Base-by-base conservation (phyloP, 495 filamentous ascomycete genomes). In the Xylaria longipes region DNA sequence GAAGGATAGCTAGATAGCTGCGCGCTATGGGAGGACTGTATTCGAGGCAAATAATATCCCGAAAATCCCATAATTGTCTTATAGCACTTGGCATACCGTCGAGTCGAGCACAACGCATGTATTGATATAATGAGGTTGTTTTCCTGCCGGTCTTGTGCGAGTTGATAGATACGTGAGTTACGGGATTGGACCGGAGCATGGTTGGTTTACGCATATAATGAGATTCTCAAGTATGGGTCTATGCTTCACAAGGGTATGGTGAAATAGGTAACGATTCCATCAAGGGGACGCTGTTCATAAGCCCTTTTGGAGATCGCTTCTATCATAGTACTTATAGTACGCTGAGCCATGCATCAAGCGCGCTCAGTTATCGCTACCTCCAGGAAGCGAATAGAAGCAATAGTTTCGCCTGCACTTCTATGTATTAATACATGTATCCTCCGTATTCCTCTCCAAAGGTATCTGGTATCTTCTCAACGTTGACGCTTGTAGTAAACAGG, bases 401-500 rank as follows among this genome's bases (percentile, higher is more conserved):
- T 25, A 46, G 37, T 57, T 65, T 45, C 48, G 29, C 27, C 50
- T 33, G 27, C 41, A 45, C 61, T 37, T 65, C 31, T 60, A 71
- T 46, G 20, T 66, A 71, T 48, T 35, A 66, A 60, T 71, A 71
- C 69, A 71, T 50, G 52, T 37, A 27, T 37, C 69, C 50, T 62
- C 50, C 74, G 41, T 50, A 70, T 61, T 17, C 60, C 66, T 57
- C 64, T 43, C 35, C 7, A 39, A 56, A 69, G 52, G 52, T 52
- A 45, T 67, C 50, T 64, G 73, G 66, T 66, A 71, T 77, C 31
- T 56, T 72, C 71, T 70, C 20, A 46, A 65, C 50, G 33, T 65
- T 50, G 43, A 56, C 61, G 37, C 62, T 56, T 39, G 35, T 50
- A 52, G 45, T 70, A 69, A 70, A 65, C 7, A 33, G 22, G 66